phyloP scores from a whole-genome alignment of 1,284 basidiomycete genomes.

The Stygiomarasmius scandens region DNA sequence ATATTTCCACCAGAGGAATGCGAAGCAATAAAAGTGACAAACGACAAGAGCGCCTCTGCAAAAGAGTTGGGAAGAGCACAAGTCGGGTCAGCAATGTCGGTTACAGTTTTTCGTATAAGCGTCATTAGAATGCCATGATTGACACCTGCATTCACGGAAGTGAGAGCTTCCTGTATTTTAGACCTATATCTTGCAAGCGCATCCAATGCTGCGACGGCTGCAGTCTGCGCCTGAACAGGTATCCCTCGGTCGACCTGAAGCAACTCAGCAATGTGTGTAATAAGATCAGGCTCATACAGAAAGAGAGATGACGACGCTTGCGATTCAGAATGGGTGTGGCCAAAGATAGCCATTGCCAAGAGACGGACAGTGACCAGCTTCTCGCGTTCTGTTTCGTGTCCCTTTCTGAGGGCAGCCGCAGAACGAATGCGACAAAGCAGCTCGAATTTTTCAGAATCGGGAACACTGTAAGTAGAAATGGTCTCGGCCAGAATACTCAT shows the following conservation, averaged over 20 bases:
- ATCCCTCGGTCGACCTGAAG: constrained; percentile 78
- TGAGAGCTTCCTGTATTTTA: constrained; percentile 86
- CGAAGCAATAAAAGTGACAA: constrained; percentile 87
- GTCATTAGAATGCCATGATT: constrained; percentile 96
- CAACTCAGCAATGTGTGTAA: constrained; percentile 87
- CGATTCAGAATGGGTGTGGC: constrained; percentile 80
- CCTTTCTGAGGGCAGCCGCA: constrained; percentile 66
- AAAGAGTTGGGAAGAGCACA: constrained; percentile 78
- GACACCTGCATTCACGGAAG: constrained; percentile 92
- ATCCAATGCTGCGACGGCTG: constrained; percentile 88
- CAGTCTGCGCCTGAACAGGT: constrained; percentile 74
- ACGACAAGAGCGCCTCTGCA: constrained; percentile 84
- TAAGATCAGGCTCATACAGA: constrained; percentile 92
- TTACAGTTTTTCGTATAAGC: constrained; percentile 78
- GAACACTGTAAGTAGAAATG: constrained; percentile 74
- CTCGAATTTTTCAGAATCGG: constrained; percentile 87
- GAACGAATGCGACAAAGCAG: constrained; percentile 87
- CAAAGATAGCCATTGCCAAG: constrained; percentile 88
- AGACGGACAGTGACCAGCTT: constrained; percentile 85
- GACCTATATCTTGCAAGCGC: constrained; percentile 85
- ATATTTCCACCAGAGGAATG: constrained; percentile 87
- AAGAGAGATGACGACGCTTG: constrained; percentile 84
- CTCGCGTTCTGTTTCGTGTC: constrained; percentile 66
- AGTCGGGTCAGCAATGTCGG: constrained; percentile 67
- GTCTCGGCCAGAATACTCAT: constrained; percentile 80